Percentiles rank a stretch among this genome's conserved stretches.
Evolutionary conservation across 106 monocot species (phyloP).

Genomic region (Apostasia ramifera): DNA sequence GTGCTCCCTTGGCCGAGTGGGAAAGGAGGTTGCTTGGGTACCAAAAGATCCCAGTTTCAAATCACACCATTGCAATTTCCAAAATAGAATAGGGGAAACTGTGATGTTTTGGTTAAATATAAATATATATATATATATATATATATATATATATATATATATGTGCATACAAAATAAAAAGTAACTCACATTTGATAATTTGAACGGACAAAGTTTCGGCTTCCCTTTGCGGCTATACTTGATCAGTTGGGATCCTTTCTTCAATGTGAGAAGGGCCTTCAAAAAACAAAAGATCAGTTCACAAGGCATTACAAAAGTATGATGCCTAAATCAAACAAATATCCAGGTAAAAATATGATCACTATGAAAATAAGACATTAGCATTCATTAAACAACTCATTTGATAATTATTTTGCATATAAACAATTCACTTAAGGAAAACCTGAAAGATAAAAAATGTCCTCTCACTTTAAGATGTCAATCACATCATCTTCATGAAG

Average conservation of each 20-base stretch:
- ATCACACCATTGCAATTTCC: too few relatives aligned
- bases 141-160: neutral
- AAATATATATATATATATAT: neutral
- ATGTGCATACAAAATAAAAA: neutral
- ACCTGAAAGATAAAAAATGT: too few relatives aligned
- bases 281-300: neutral
- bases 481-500: too few relatives aligned
- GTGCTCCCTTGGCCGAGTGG: too few relatives aligned
- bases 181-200: conserved; percentile 37
- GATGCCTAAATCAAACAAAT: neutral
- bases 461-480: too few relatives aligned
- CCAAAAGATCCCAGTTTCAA: too few relatives aligned
- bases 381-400: neutral
- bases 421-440: too few relatives aligned
- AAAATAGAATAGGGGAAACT: too few relatives aligned
- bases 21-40: too few relatives aligned
- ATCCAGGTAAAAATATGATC: neutral
- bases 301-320: neutral
- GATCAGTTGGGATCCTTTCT: conserved; percentile 51
- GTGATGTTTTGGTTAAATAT: too few relatives aligned
- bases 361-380: neutral
- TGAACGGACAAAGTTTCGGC: conserved; percentile 52
- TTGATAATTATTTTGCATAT: too few relatives aligned
- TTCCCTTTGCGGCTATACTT: conserved; percentile 60
- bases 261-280: conserved; percentile 42